Base-by-base conservation (phyloP, 2,329 filamentous ascomycete species). In the Epichloe sylvatica region DNA sequence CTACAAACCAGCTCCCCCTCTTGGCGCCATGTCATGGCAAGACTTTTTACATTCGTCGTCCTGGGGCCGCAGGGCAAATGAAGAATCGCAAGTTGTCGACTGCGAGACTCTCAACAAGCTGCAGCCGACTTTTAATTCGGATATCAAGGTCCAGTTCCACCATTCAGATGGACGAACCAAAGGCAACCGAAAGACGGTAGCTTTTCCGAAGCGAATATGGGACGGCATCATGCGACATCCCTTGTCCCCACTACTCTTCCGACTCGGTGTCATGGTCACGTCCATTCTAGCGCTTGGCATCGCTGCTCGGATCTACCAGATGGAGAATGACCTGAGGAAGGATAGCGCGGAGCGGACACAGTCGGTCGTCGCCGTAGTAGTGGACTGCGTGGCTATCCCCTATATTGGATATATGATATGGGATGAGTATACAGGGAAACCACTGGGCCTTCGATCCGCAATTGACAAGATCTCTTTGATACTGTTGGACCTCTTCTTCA, bases 401-500 rank as follows among this genome's bases (percentile, higher is more conserved):
- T 98, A 97, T 67, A 84, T 94, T 49, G 70, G 86, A 45, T 97
- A 95, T 68, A 92, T 97, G 70, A 94, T 90, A 23, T 94, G 83
- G 70, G 92, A 98, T 62, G 92, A 98, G 69, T 97, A 96, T 68
- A 92, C 87, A 5, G 87, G 88, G 33, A 94, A 94, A 63, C 92
- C 94, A 21, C 73, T 98, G 19, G 92, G 92, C 1, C 71, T 98
- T 52, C 84, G 94, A 41, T 83, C 82, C 6, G 81, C 88, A 9
- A 82, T 82, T 50, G 84, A 87, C 45, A 98, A 98, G 65, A 85
- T 94, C 55, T 81, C 86, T 13, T 79, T 98, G 46, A 85, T 97
- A 52, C 79, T 98, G 49, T 77, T 95, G 51, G 92, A 98, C 67
- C 75, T 98, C 4, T 83, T 96, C 60, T 98, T 98, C 64, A 95